Base-by-base conservation (phyloP, 768 basidiomycete species). In the Naganishia randhawae region DNA sequence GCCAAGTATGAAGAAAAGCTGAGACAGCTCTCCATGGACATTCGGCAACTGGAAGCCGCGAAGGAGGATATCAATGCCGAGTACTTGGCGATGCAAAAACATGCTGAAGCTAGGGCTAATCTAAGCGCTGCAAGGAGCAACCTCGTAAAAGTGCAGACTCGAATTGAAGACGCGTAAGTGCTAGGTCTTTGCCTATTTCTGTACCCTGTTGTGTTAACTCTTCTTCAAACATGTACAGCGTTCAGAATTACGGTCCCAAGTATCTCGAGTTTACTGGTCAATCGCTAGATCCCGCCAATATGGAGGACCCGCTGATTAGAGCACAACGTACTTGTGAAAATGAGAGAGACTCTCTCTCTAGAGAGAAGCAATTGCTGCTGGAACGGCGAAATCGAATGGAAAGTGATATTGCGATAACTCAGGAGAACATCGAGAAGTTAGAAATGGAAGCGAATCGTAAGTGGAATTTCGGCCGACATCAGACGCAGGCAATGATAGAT, bases 101-200 rank as follows among this genome's bases (percentile, higher is more conserved):
- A 97, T 76, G 88, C 90, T 0, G 89, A 93, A 64, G 82, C 86
- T 0, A 83, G 95, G 50, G 91, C 93, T 1, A 88, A 86, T 73
- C 77, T 97, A 63, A 86, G 88, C 45, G 74, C 95, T 70, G 89
- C 91, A 75, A 83, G 87, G 68, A 82, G 82, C 0, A 90, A 93
- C 71, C 77, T 87, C 50, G 85, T 83, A 76, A 83, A 80, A 65
- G 90, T 89, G 80, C 81, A 82, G 51, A 81, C 81, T 17, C 90
- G 92, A 45, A 83, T 92, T 16, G 82, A 85, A 70, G 86, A 84
- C 63, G 86, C 84, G 91, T 92, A 69, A 67, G 88, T 82, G 32
- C 37, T 50, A 45, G 17, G 33, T 48, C 45, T 1, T 22, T n/a
- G n/a, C 25, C n/a, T 22, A n/a, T 22, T 17, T n/a, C 14, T 22